Conservation (phyloP, 139 green algal species). For the Micromonas commoda region DNA sequence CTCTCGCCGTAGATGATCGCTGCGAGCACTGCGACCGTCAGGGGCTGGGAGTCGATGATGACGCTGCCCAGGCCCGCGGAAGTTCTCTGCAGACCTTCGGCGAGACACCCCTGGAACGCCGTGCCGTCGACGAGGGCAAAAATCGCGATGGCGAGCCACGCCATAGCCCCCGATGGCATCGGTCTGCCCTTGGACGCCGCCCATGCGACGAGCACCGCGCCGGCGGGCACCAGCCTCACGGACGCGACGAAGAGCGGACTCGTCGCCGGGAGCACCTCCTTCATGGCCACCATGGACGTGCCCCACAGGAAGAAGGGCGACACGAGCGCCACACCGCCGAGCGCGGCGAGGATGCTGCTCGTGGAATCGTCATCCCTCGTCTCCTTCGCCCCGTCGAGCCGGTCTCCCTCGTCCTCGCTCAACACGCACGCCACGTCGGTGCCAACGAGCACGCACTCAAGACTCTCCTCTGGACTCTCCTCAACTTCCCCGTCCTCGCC, state of each 20-base stretch:
- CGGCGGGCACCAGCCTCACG: slow-evolving; percentile 78
- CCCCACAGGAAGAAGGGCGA: slow-evolving; percentile 97
- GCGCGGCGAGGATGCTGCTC: background rate
- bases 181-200: slow-evolving; percentile 53
- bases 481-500: no score
- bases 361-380: background rate
- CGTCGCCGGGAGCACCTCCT: slow-evolving; percentile 54
- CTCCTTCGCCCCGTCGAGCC: background rate
- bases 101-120: slow-evolving; percentile 91
- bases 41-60: slow-evolving; percentile 95
- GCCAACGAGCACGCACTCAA: background rate
- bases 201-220: slow-evolving; percentile 68
- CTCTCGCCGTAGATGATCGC: slow-evolving; percentile 84
- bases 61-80: slow-evolving; percentile 71
- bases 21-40: slow-evolving; percentile 89
- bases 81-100: slow-evolving; percentile 77
- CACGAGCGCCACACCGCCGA: slow-evolving; percentile 45
- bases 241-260: slow-evolving; percentile 80
- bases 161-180: slow-evolving; percentile 52
- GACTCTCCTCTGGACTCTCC: background rate
- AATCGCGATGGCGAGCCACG: slow-evolving; percentile 71
- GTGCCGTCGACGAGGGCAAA: slow-evolving; percentile 90
- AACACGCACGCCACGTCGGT: background rate
- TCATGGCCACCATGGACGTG: slow-evolving; percentile 91
- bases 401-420: background rate